Evolutionary conservation across 2,329 filamentous ascomycete genomes (phyloP).

Genomic region (Venturia asperata): DNA sequence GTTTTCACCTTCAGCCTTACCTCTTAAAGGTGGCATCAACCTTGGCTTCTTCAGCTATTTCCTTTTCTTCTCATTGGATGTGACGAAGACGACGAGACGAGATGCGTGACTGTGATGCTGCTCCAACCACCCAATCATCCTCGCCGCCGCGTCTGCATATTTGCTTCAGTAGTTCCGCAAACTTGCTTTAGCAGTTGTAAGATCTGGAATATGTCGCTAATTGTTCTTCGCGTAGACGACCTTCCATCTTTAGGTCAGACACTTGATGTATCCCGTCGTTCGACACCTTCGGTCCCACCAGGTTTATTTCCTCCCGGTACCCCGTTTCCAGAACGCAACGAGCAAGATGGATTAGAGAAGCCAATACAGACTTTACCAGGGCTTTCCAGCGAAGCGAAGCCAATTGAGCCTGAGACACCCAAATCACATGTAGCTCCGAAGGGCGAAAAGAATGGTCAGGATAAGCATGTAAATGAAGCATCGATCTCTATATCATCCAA

Average conservation of each 20-base stretch:
- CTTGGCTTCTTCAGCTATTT: conserved; percentile 21
- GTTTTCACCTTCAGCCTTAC: conserved; percentile 33
- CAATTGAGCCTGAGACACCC: neutral
- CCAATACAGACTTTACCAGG: neutral
- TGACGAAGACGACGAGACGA: conserved; percentile 34
- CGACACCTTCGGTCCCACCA: conserved; percentile 17
- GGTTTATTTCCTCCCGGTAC: conserved; percentile 15
- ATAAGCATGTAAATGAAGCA: neutral
- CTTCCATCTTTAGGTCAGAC: conserved; percentile 16
- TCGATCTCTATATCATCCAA: neutral
- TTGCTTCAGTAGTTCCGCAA: neutral
- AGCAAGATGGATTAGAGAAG: neutral
- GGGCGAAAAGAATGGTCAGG: neutral
- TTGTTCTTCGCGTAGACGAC: conserved; percentile 6
- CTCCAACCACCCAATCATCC: neutral
- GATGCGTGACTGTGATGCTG: neutral
- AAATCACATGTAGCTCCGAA: neutral
- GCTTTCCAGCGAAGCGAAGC: neutral
- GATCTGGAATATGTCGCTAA: conserved; percentile 6
- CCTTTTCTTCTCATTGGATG: conserved; percentile 26
- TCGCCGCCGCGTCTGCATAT: conserved; percentile 2
- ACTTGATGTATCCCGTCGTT: conserved; percentile 14
- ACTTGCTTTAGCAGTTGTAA: neutral
- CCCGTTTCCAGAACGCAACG: neutral
- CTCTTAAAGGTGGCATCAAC: conserved; percentile 20